A percentile compares a stretch with the other conserved stretches of the same genome.
phyloP scores from a whole-genome alignment of 192 early-diverging fungal species.

The Thamnidium elegans region DNA sequence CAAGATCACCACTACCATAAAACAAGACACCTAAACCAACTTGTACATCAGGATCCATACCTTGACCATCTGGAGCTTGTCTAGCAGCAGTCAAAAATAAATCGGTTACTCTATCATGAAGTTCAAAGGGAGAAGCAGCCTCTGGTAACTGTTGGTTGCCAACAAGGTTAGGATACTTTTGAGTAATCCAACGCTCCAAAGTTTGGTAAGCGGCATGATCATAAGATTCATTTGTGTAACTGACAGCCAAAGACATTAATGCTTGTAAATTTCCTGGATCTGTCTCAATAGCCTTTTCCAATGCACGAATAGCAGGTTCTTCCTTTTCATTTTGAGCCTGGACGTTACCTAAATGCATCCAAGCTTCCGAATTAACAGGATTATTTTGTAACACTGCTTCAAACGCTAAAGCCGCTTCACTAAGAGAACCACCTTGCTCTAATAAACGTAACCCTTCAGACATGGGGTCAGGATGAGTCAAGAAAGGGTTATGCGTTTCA shows the following conservation, averaged over 20 bases:
- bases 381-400: conserved; percentile 86
- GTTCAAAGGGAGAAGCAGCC: conserved; percentile 45
- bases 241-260: conserved; percentile 81
- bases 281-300: conserved; percentile 78
- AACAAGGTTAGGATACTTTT: conserved; percentile 64
- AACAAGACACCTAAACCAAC: conserved; percentile 95
- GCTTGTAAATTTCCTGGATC: conserved; percentile 68
- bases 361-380: conserved; percentile 73
- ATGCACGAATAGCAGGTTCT: conserved; percentile 85
- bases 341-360: conserved; percentile 86
- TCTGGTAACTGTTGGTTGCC: conserved; percentile 23
- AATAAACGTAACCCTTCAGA: conserved; percentile 53
- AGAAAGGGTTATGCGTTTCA: conserved; percentile 73
- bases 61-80: conserved; percentile 40
- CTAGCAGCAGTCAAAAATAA: conserved; percentile 81
- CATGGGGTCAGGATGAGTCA: conserved; percentile 57
- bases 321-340: conserved; percentile 99
- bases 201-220: conserved; percentile 87
- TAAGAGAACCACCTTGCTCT: conserved; percentile 60
- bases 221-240: conserved; percentile 95
- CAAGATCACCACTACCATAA: conserved; percentile 89
- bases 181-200: conserved; percentile 84
- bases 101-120: conserved; percentile 69
- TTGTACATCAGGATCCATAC: conserved; percentile 91
- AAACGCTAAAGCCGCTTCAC: conserved; percentile 87